Evolutionary conservation across 441 rosid species (phyloP), one percentile per base, ranked within the genome.

Genomic region (Populus hybrid): DNA sequence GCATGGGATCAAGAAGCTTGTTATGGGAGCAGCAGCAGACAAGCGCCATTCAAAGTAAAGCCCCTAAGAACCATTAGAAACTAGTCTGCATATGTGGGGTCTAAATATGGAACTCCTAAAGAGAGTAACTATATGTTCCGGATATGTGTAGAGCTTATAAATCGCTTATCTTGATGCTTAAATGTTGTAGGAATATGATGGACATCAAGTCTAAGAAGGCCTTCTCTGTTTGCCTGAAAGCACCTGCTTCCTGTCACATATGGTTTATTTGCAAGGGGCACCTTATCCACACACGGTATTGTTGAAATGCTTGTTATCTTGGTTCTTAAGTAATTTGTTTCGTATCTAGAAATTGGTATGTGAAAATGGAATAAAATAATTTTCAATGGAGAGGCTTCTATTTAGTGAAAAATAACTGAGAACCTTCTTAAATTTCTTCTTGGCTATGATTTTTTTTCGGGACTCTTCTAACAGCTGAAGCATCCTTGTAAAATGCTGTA

Each of bases 1-100:
- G 78, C 80, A 87, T 76, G 88, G 95, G 65, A 91, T 95, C 53
- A 89, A 77, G 82, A 88, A 89, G 84, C 97, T 95, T 82, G 99
- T 92, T 45, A 93, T 95, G 97, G 99, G 99, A 83, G 97, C 97
- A 64, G 98, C 99, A 65, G 87, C 93, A 23, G 92, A 93, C 84
- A 93, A 81, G 79, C 92, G 87, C 80, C 82, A 83, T 79, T 86
- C 91, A 9, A 92, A 67, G 95, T 92, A 85, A 59, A 81, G 33
- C 56, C 45, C 10, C 42, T 61, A 75, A n/a, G 73, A 74, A 73
- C 40, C 50, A 29, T 33, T 38, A 72, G 2, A 59, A 18, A 40
- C 68, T 71, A 38, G 7, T 16, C 24, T 74, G 77, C 72, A 50
- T 50, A 50, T 14, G 56, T 50, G 56, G 56, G 56, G 56, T 16